Conservation (phyloP, 2,329 filamentous ascomycete species). For the Elsinoe perseae region DNA sequence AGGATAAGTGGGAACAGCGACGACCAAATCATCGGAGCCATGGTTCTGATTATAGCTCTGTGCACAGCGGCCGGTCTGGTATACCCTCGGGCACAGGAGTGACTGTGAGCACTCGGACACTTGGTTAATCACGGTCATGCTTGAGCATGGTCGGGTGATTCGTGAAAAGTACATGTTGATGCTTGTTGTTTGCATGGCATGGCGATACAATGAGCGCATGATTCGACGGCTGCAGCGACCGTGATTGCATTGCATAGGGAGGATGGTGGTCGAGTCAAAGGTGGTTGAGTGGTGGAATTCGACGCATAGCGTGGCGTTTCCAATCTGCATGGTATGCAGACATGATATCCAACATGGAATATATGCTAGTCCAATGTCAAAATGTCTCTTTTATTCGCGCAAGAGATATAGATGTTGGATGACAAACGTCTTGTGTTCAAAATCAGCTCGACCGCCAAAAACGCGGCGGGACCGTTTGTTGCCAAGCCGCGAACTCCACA, state of each 20-base stretch:
- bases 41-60: conserved; percentile 11
- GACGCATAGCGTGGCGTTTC: conserved; percentile 11
- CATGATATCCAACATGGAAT: conserved; percentile 12
- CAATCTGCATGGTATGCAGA: conserved; percentile 8
- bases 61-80: conserved; percentile 19
- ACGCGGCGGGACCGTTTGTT: conserved; percentile 12
- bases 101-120: conserved; percentile 27
- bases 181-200: background rate
- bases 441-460: conserved; percentile 7
- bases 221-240: background rate
- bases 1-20: conserved; percentile 44
- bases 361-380: background rate
- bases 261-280: background rate
- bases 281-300: background rate
- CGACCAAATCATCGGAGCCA: conserved; percentile 7
- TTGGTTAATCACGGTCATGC: conserved; percentile 25
- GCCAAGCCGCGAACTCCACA: conserved; percentile 8
- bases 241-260: background rate
- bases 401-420: background rate
- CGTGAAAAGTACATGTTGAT: background rate
- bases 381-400: background rate
- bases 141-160: background rate
- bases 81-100: conserved; percentile 26
- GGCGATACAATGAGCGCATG: background rate
- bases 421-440: conserved; percentile 1